A percentile compares a stretch with the other conserved stretches of the same genome.
Conservation (phyloP, 2,329 filamentous ascomycete species). For the Hymenoscyphus fraxineus region DNA sequence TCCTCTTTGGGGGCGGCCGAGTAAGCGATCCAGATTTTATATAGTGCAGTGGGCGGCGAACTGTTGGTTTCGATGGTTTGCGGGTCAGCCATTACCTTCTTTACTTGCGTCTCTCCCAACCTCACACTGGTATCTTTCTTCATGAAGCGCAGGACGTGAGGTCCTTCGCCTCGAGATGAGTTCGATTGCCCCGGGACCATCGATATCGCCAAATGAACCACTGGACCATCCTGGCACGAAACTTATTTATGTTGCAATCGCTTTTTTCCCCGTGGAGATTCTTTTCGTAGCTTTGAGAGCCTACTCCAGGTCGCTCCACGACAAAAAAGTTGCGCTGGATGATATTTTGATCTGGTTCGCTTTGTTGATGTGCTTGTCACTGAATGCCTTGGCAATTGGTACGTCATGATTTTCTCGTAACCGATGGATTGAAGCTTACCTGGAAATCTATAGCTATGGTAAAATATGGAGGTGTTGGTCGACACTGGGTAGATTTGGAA, state of each 20-base stretch:
- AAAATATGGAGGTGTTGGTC: slow-evolving; percentile 5
- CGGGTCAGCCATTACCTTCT: background rate
- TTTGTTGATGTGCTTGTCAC: background rate
- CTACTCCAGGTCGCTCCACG: slow-evolving; percentile 6
- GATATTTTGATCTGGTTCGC: slow-evolving; percentile 9
- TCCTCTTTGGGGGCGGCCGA: background rate
- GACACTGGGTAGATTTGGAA: background rate
- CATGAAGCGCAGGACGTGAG: slow-evolving; percentile 1
- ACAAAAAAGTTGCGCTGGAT: background rate
- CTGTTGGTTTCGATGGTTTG: background rate
- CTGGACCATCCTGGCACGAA: background rate
- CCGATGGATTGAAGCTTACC: background rate
- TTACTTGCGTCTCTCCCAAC: background rate
- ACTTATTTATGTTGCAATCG: background rate
- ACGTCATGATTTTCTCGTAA: background rate
- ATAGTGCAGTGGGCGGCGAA: background rate
- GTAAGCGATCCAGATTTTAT: background rate
- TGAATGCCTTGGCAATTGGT: slow-evolving; percentile 8
- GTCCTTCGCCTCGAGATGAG: background rate
- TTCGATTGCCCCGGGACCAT: background rate
- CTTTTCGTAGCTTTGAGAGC: slow-evolving; percentile 1
- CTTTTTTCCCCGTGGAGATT: slow-evolving; percentile 2
- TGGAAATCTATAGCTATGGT: background rate
- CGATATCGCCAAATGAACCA: background rate
- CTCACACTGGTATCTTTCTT: background rate